phyloP scores from a whole-genome alignment of 192 early-diverging fungal genomes.

The Phycomyces blakesleeanus region DNA sequence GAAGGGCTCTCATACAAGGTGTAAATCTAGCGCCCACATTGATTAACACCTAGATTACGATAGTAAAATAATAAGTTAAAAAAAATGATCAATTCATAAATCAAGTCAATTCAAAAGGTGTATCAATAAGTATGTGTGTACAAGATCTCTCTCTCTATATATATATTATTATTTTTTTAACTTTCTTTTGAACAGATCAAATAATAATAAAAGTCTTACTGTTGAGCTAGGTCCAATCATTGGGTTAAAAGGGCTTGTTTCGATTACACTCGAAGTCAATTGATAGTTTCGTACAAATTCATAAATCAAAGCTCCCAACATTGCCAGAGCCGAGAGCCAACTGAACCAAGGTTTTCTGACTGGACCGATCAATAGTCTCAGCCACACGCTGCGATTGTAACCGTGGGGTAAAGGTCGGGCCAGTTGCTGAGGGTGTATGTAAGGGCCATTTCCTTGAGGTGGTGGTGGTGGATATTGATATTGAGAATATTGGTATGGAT shows the following conservation, averaged over 20 bases:
- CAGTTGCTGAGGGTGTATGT: not conserved
- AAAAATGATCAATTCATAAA: too few species aligned
- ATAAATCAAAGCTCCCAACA: slow-evolving; percentile 45
- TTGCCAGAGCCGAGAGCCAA: slow-evolving; percentile 36
- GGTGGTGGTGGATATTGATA: not conserved
- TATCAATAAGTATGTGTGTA: too few species aligned
- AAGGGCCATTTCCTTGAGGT: not conserved
- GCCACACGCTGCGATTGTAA: not conserved
- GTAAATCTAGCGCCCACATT: slow-evolving; percentile 70
- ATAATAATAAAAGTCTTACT: slow-evolving; percentile 32
- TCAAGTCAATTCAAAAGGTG: too few species aligned
- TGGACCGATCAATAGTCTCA: slow-evolving; percentile 5
- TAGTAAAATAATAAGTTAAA: not conserved
- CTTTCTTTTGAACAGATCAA: too few species aligned
- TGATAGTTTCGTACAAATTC: slow-evolving; percentile 54
- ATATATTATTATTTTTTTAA: too few species aligned
- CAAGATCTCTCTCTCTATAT: too few species aligned
- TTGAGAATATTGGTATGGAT: not conserved
- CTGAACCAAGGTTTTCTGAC: slow-evolving; percentile 43
- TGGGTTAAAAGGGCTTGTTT: slow-evolving; percentile 67
- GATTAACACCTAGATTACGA: slow-evolving; percentile 62
- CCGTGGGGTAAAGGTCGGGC: not conserved
- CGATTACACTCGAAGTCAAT: slow-evolving; percentile 57
- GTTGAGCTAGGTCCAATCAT: slow-evolving; percentile 75
- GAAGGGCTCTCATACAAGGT: slow-evolving; percentile 68